Base-by-base conservation (phyloP, 768 basidiomycete species). In the Suillus hirtellus region DNA sequence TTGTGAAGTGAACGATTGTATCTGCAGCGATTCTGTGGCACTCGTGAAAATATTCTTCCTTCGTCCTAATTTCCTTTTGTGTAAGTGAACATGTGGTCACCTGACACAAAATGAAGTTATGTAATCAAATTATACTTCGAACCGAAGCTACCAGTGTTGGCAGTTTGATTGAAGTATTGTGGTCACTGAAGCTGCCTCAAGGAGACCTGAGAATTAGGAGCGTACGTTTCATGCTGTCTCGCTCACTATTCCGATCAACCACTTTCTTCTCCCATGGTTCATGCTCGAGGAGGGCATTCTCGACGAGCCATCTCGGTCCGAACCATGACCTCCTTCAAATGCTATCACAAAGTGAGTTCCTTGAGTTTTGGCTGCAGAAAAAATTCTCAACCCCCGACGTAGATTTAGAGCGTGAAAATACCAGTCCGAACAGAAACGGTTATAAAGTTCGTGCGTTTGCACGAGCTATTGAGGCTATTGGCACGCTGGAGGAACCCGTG, bases 401-500 rank as follows among this genome's bases (percentile, higher is more conserved):
- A 68, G 85, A 80, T 69, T 77, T 79, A 70, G 70, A 79, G 53
- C 77, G 79, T 19, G 85, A 85, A 65, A 73, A 77, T n/a, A 54
- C 66, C 8, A 75, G 74, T 14, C 42, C 68, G 3, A 62, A 68
- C 24, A 62, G 74, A n/a, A 86, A 85, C 64, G 64, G 64, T 5
- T 85, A 77, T 75, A 86, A 84, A 74, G 71, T 86, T 19, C 77
- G 78, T 60, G 82, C 85, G 24, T 86, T 82, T 65, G 72, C 74
- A 50, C 78, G 72, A 62, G 85, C 85, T 3, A 84, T 87, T 60
- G 73, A 71, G 9, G 73, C 72, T 37, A 76, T 87, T 50, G 65
- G 72, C 35, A 66, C 73, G 44, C 66, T 84, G 3, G 71, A 81
- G 19, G 70, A 77, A 62, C 81, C 81, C 56, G 77, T 86, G 60